phyloP scores from a whole-genome alignment of 352 stramenopile genomes.

The Pythium volutum region DNA sequence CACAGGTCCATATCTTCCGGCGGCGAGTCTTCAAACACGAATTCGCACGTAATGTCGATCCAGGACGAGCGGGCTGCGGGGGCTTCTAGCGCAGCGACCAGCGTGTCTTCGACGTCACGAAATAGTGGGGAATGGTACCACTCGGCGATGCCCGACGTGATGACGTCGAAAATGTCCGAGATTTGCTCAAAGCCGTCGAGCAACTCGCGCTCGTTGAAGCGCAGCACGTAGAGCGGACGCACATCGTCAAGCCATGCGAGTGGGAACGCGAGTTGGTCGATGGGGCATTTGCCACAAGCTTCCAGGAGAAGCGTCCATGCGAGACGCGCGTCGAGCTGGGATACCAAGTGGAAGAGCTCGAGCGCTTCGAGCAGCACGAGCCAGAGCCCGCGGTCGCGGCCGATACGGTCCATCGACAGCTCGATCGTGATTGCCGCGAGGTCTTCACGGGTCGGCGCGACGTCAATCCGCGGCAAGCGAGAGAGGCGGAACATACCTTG shows the following conservation, averaged over 20 bases:
- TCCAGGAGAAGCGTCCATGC: conserved; percentile 4
- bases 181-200: conserved; percentile 6
- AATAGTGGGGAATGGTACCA: conserved; percentile 16
- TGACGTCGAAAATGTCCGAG: conserved; percentile 10
- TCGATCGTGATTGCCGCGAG: conserved; percentile 1
- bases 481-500: neutral
- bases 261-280: conserved; percentile 5
- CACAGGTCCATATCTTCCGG: neutral
- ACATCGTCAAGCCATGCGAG: neutral
- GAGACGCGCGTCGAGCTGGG: neutral
- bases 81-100: neutral
- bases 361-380: conserved; percentile 7
- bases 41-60: conserved; percentile 1
- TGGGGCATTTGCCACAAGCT: neutral
- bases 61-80: neutral
- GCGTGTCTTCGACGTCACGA: neutral
- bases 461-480: neutral
- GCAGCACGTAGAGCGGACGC: conserved; percentile 4
- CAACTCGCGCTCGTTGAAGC: conserved; percentile 5
- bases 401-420: conserved; percentile 8
- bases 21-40: conserved; percentile 6
- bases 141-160: conserved; percentile 6
- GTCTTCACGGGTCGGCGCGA: neutral
- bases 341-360: conserved; percentile 9
- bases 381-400: conserved; percentile 8